These are phyloP conservation scores for Puccinia sorghi DNA, from an alignment of 1,284 basidiomycete species.

Conservation along the genomic window DNA sequence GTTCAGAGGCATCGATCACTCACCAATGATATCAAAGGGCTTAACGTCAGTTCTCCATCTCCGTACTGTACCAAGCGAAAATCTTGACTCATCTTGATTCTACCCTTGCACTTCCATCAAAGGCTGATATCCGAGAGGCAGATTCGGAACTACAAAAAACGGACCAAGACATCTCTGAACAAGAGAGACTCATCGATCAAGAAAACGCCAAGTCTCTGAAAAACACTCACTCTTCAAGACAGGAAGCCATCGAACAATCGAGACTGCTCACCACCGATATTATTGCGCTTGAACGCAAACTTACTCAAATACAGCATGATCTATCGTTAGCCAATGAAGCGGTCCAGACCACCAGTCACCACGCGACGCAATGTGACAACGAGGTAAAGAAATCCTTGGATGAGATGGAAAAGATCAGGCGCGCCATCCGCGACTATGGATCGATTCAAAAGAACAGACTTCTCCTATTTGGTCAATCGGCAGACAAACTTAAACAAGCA, in stretches of 20 bases:
- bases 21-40: neutral
- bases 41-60: constrained; percentile 25
- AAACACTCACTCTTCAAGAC: constrained; percentile 27
- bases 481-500: constrained; percentile 54
- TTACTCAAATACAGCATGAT: neutral
- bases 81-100: too few species aligned
- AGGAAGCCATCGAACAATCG: constrained; percentile 31
- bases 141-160: constrained; percentile 3
- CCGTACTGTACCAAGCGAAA: too few species aligned
- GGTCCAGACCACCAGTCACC: neutral
- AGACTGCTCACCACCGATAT: too few species aligned
- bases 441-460: neutral
- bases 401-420: neutral
- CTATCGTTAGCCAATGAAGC: neutral
- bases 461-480: neutral
- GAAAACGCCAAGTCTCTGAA: constrained; percentile 40
- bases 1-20: neutral
- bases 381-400: neutral
- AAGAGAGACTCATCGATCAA: constrained; percentile 15
- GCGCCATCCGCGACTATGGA: neutral
- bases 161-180: neutral
- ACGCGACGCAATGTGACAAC: neutral
- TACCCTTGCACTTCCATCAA: too few species aligned
- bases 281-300: neutral
- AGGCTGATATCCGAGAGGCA: constrained; percentile 28